Evolutionary conservation across 2,329 filamentous ascomycete genomes (phyloP).

Genomic region (Parafenestella ontariensis): DNA sequence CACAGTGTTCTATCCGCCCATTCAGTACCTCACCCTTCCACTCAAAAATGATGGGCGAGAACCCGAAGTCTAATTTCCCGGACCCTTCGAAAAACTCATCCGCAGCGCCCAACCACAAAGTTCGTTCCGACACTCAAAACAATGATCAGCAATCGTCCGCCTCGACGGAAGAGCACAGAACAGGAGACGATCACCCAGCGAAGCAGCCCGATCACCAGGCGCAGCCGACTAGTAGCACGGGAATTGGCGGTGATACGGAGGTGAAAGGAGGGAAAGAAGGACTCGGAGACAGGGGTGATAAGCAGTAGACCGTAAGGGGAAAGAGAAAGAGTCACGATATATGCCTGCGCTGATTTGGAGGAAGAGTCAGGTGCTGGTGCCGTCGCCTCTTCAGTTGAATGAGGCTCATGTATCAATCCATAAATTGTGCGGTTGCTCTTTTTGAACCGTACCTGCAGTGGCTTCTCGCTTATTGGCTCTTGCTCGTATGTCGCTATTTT

Average conservation of each 20-base stretch:
- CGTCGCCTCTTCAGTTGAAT: neutral
- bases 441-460: neutral
- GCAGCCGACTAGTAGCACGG: conserved; percentile 40
- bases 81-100: conserved; percentile 27
- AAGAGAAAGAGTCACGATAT: neutral
- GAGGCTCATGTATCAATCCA: neutral
- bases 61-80: conserved; percentile 28
- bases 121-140: conserved; percentile 33
- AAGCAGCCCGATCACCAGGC: conserved; percentile 48
- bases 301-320: conserved; percentile 7
- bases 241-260: conserved; percentile 36
- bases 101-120: conserved; percentile 27
- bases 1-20: neutral
- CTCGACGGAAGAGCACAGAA: conserved; percentile 34
- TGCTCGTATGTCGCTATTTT: neutral
- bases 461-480: neutral
- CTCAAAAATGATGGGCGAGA: conserved; percentile 24
- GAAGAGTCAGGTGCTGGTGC: neutral
- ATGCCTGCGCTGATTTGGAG: neutral
- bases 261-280: conserved; percentile 47
- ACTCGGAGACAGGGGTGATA: conserved; percentile 23
- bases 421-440: neutral
- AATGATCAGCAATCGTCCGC: conserved; percentile 42
- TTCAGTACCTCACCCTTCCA: conserved; percentile 15
- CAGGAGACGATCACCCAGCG: conserved; percentile 45